Conservation (phyloP, 225 moss, liverwort and hornwort species). For the Antitrichia curtipendula region DNA sequence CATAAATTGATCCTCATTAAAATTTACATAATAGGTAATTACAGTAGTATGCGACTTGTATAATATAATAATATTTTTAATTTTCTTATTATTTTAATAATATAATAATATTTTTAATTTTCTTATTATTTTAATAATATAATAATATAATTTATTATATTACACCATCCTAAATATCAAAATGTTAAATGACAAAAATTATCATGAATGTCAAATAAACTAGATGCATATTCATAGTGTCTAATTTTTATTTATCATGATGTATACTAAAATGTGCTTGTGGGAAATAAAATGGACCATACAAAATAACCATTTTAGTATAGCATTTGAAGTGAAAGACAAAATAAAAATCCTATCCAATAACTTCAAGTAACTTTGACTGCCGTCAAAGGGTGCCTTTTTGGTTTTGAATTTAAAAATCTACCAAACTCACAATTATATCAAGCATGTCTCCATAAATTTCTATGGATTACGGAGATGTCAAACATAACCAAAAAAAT, state of each 20-base stretch:
- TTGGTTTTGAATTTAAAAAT: background rate
- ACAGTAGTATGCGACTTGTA: background rate
- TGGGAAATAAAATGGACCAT: too few relatives aligned
- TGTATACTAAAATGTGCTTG: background rate
- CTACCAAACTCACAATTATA: background rate
- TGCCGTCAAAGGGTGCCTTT: background rate
- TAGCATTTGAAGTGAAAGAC: background rate
- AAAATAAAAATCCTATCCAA: background rate
- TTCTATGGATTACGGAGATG: background rate
- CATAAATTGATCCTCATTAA: background rate
- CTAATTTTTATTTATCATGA: background rate
- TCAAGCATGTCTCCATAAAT: background rate
- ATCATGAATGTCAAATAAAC: background rate
- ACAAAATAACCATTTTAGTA: background rate
- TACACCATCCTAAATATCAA: background rate
- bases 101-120: too few relatives aligned
- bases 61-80: background rate
- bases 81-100: background rate
- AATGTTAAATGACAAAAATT: background rate
- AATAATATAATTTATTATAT: background rate
- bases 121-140: background rate
- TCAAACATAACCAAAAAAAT: background rate
- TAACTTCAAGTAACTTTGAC: background rate
- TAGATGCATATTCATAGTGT: background rate
- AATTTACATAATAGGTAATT: background rate